Evolutionary conservation across 1,139 yeast genomes (phyloP).

Genomic region (Wickerhamomyces sp.): DNA sequence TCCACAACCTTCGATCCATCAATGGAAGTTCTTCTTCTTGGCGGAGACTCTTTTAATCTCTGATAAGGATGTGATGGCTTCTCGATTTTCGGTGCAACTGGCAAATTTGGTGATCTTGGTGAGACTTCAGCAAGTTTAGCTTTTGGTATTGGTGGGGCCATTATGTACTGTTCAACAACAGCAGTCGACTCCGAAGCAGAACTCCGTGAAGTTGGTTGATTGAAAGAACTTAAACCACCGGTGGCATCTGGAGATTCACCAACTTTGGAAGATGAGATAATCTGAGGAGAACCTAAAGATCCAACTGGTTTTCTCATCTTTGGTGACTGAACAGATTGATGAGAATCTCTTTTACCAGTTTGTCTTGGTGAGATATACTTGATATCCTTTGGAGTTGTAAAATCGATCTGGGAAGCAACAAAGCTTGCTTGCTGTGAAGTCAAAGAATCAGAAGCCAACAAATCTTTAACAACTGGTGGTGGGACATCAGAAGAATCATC

Average conservation of each 20-base stretch:
- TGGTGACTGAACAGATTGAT: too few species aligned
- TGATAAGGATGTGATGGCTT: constrained; percentile 14
- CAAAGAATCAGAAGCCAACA: constrained; percentile 16
- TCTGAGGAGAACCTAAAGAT: too few species aligned
- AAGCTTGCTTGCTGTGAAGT: constrained; percentile 6
- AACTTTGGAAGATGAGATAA: too few species aligned
- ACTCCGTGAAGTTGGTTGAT: too few species aligned
- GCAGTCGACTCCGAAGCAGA: too few species aligned
- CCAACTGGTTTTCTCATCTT: background rate
- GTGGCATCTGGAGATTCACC: too few species aligned
- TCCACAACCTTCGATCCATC: too few species aligned
- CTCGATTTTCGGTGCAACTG: constrained; percentile 1
- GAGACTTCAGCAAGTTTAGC: constrained; percentile 1
- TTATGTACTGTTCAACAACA: too few species aligned
- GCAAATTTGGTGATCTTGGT: background rate
- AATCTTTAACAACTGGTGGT: constrained; percentile 16
- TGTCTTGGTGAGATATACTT: constrained; percentile 1
- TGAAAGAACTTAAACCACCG: too few species aligned
- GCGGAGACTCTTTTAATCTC: constrained; percentile 7
- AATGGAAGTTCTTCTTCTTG: too few species aligned
- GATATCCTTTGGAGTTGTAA: constrained; percentile 1
- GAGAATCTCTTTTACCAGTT: background rate
- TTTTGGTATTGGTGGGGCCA: background rate
- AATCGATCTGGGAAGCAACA: constrained; percentile 2
- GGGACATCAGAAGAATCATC: constrained; percentile 8